These are phyloP conservation scores for Podospora pseudoanserina DNA, from an alignment of 495 filamentous ascomycete species.

Conservation along the genomic window DNA sequence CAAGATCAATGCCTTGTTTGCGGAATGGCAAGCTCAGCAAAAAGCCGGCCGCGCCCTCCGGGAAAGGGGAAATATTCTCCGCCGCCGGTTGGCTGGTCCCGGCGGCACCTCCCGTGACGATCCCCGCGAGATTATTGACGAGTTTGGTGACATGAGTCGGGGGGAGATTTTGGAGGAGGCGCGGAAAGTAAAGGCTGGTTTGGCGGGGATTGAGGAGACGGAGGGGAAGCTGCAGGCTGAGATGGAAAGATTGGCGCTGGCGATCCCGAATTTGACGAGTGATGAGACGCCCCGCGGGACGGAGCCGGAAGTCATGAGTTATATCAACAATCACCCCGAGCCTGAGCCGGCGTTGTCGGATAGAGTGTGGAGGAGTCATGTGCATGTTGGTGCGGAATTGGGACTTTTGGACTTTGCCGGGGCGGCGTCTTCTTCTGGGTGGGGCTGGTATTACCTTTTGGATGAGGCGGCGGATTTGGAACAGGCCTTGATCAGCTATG, in stretches of 20 bases:
- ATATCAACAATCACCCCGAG: constrained; percentile 73
- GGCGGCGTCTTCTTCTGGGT: constrained; percentile 75
- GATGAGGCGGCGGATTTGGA: constrained; percentile 88
- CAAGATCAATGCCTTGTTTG: constrained; percentile 66
- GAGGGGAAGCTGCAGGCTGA: constrained; percentile 59
- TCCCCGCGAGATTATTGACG: constrained; percentile 24
- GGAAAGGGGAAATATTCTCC: constrained; percentile 54
- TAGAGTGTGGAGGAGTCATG: constrained; percentile 62
- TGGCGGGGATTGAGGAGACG: constrained; percentile 55
- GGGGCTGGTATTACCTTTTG: constrained; percentile 94
- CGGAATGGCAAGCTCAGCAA: constrained; percentile 59
- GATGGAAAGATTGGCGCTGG: constrained; percentile 69
- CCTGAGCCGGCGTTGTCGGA: constrained; percentile 48
- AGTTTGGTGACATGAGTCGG: constrained; percentile 32
- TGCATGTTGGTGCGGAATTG: constrained; percentile 76
- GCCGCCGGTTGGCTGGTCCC: constrained; percentile 44
- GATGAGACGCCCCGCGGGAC: constrained; percentile 67
- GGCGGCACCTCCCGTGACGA: constrained; percentile 35
- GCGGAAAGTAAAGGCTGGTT: constrained; percentile 61
- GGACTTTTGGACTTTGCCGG: constrained; percentile 79
- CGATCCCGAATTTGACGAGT: constrained; percentile 84
- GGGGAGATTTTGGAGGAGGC: constrained; percentile 62
- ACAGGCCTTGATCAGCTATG: constrained; percentile 86
- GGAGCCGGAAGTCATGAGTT: constrained; percentile 51
- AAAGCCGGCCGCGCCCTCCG: constrained; percentile 52